Evolutionary conservation across 345 rosid species (phyloP), one percentile per base, ranked within the genome.

Genomic region (Rhizophora apiculata): DNA sequence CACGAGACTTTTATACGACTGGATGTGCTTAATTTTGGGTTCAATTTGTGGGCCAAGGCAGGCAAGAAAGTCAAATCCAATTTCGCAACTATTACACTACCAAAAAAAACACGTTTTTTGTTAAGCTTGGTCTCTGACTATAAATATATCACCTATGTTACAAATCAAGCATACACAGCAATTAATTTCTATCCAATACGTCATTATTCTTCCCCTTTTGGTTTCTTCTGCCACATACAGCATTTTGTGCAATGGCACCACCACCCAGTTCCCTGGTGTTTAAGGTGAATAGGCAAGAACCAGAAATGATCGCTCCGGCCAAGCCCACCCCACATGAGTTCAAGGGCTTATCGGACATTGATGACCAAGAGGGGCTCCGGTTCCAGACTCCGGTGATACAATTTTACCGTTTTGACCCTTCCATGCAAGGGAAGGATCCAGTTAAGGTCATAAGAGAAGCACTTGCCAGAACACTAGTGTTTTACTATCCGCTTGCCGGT

Each of bases 251-350:
- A 54, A 65, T 72, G 75, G 49, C 75, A 19, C 32, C 49, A 57
- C 48, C 69, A 57, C 65, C 20, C 13, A 2, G 16, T 8, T 29
- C 76, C 6, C 72, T 67, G 0, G 34, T 67, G 5, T 73, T 67
- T 68, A 67, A 67, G n/a, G 76, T 73, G 9, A 37, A 53, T 22
- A 30, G 63, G 58, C 68, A 39, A 9, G 36, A 74, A 46, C 77
- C 77, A 0, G 72, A 68, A 2, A 43, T 68, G 0, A 18, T 74
- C 43, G 0, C 21, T 0, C 77, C 77, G 1, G 36, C 60, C 8
- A 43, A 31, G n/a, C 68, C 77, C 3, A 74, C 77, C 29, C 72
- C 72, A 1, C 77, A 62, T 31, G 77, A 74, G n/a, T 31, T 74
- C 49, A 74, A 74, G 32, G 52, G n/a, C 0, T 48, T 74, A 11